phyloP scores from a whole-genome alignment of 2,329 filamentous ascomycete species.

The Phialophora chinensis region DNA sequence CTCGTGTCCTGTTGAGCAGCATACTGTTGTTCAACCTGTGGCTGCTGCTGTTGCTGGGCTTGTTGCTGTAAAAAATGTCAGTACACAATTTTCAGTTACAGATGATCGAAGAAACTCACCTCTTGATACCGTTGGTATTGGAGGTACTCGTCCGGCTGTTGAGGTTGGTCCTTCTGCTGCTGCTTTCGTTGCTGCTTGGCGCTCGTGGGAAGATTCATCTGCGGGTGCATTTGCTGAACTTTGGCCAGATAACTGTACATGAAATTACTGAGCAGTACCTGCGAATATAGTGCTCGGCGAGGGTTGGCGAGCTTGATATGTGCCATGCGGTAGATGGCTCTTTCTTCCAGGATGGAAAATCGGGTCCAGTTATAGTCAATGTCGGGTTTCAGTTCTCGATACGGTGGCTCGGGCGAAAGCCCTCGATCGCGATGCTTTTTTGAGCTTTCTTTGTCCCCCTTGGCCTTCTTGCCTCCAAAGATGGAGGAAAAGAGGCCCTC shows the following conservation, averaged over 20 bases:
- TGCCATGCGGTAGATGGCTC: conserved; percentile 97
- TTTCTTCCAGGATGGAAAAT: conserved; percentile 92
- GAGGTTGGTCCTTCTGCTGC: conserved; percentile 43
- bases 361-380: conserved; percentile 96
- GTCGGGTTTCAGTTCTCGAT: conserved; percentile 77
- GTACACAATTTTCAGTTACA: not conserved
- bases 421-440: conserved; percentile 77
- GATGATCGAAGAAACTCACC: conserved; percentile 42
- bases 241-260: conserved; percentile 99
- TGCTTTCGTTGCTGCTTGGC: conserved; percentile 67
- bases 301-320: conserved; percentile 99
- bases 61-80: conserved; percentile 35
- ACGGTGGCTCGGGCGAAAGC: conserved; percentile 79
- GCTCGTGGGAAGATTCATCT: conserved; percentile 87
- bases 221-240: conserved; percentile 97
- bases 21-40: conserved; percentile 27
- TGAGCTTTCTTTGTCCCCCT: conserved; percentile 74
- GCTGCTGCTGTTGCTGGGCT: conserved; percentile 43
- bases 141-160: conserved; percentile 49
- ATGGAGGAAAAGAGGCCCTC: conserved; percentile 92
- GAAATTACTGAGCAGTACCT: conserved; percentile 96
- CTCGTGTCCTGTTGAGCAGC: conserved; percentile 41
- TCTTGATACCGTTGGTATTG: conserved; percentile 57
- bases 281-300: conserved; percentile 85
- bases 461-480: conserved; percentile 86